Evolutionary conservation across 345 rosid genomes (phyloP).

Genomic region (Mangifera indica): DNA sequence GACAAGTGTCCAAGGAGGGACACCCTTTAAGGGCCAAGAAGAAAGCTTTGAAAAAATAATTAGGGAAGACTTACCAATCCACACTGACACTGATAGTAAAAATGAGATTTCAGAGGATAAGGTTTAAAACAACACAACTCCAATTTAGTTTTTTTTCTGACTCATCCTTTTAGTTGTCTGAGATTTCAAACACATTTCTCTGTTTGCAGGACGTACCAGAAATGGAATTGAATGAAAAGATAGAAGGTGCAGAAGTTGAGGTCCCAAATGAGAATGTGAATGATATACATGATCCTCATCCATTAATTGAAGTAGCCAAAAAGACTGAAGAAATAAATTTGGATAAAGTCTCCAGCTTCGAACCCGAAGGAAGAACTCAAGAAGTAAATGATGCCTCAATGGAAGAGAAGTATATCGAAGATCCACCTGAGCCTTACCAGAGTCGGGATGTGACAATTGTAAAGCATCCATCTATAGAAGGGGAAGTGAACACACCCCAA

Average conservation of each 20-base stretch:
- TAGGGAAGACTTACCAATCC: slow-evolving; percentile 14
- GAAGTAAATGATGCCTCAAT: slow-evolving; percentile 1
- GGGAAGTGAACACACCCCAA: not conserved
- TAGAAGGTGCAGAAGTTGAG: slow-evolving; percentile 9
- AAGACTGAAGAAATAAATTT: slow-evolving; percentile 12
- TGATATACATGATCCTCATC: not conserved
- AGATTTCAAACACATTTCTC: not conserved
- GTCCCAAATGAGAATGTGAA: not conserved
- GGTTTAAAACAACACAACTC: slow-evolving; percentile 1
- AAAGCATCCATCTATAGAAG: slow-evolving; percentile 10
- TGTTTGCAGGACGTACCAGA: slow-evolving; percentile 21
- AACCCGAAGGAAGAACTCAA: slow-evolving; percentile 19
- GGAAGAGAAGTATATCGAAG: slow-evolving; percentile 15
- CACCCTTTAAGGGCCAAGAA: slow-evolving; percentile 9
- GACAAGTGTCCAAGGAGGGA: slow-evolving; percentile 8
- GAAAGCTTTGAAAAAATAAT: slow-evolving; percentile 14
- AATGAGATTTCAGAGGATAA: slow-evolving; percentile 5
- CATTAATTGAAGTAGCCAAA: slow-evolving; percentile 16
- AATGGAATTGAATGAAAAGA: slow-evolving; percentile 8
- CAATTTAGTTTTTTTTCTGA: not conserved
- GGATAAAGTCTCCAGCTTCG: slow-evolving; percentile 8
- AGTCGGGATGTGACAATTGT: slow-evolving; percentile 6
- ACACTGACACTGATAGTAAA: not conserved
- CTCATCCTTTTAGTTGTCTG: not conserved
- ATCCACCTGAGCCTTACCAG: slow-evolving; percentile 13